Conservation (phyloP, 108 stramenopile species). For the Heterococcus sp. region DNA sequence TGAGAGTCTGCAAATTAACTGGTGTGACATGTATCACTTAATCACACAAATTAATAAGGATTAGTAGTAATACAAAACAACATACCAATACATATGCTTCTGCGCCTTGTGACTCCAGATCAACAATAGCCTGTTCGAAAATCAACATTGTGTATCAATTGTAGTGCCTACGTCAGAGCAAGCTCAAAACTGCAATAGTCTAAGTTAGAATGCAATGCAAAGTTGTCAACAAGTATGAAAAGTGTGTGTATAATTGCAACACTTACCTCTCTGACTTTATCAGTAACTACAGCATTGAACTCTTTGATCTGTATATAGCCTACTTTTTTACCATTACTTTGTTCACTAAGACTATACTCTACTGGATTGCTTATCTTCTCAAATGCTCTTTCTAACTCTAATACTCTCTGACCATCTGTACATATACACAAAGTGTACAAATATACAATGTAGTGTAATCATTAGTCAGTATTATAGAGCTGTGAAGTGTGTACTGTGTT, state of each 20-base stretch:
- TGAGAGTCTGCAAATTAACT: too few species aligned
- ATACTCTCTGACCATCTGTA: constrained; percentile 4
- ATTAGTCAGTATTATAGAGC: too few species aligned
- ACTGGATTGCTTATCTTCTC: constrained; percentile 38
- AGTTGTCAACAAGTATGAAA: neutral
- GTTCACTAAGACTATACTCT: neutral
- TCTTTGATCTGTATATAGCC: constrained; percentile 80
- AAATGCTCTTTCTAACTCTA: constrained; percentile 43
- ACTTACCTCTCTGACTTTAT: constrained; percentile 55
- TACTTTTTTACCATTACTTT: constrained; percentile 42
- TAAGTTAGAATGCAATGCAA: neutral
- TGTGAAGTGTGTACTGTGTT: too few species aligned
- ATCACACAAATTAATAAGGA: neutral
- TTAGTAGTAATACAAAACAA: neutral
- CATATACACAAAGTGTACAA: too few species aligned
- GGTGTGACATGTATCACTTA: neutral
- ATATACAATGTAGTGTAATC: too few species aligned
- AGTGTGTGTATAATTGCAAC: neutral
- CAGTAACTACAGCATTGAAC: constrained; percentile 78
- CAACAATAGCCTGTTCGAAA: constrained; percentile 56
- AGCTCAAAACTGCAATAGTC: neutral
- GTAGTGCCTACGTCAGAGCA: neutral
- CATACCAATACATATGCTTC: constrained; percentile 60
- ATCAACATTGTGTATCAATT: neutral
- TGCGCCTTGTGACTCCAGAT: constrained; percentile 68